Evolutionary conservation across 202 grass and related monocot genomes (phyloP).

Genomic region (Tripidium arundinaceum): DNA sequence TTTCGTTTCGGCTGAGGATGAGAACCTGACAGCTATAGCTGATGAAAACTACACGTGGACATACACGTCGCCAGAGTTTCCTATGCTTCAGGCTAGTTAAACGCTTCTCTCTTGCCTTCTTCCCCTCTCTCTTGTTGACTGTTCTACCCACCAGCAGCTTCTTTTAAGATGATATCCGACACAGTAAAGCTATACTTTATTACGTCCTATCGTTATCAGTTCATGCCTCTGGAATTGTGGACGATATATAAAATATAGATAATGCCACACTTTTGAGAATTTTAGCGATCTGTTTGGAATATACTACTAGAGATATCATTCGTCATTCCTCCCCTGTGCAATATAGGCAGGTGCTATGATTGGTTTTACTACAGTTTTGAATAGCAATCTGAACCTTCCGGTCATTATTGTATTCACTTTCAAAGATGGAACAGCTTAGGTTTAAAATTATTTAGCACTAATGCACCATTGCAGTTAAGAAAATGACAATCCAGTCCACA

Average conservation of each 20-base stretch:
- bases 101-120: not conserved
- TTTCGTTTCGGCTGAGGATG: slow-evolving; percentile 38
- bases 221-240: not conserved
- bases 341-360: not conserved
- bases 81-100: slow-evolving; percentile 52
- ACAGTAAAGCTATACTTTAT: slow-evolving; percentile 2
- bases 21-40: slow-evolving; percentile 22
- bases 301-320: not conserved
- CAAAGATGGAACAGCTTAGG: not conserved
- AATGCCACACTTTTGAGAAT: not conserved
- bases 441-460: not conserved
- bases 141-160: not conserved
- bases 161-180: not conserved
- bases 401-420: not conserved
- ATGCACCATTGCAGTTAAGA: not conserved
- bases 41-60: slow-evolving; percentile 66
- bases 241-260: not conserved
- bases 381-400: not conserved
- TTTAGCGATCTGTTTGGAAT: not conserved
- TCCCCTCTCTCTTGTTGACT: not conserved
- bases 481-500: not conserved
- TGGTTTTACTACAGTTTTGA: not conserved
- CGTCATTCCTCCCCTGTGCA: not conserved
- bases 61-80: slow-evolving; percentile 72
- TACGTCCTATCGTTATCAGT: not conserved